Percentiles rank a stretch among this genome's conserved stretches.
These are phyloP conservation scores for Termitomyces sp. DNA, from an alignment of 768 basidiomycete species.

Conservation along the genomic window DNA sequence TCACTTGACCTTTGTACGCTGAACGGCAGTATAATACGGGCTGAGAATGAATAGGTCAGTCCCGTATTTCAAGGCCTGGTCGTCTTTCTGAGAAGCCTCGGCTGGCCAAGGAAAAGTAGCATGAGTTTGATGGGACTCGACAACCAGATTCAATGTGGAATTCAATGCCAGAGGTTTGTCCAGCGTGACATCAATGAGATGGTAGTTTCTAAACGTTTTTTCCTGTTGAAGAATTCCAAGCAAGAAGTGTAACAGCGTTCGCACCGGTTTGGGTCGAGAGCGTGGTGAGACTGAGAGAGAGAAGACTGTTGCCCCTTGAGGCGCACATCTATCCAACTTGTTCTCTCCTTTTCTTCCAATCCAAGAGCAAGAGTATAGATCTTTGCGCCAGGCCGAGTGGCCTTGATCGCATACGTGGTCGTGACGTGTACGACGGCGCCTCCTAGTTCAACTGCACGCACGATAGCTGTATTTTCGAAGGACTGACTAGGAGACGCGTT, in stretches of 20 bases:
- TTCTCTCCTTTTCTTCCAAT: constrained; percentile 54
- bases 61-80: constrained; percentile 74
- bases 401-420: constrained; percentile 82
- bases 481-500: constrained; percentile 36
- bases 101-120: constrained; percentile 73
- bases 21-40: constrained; percentile 74
- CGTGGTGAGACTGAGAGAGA: constrained; percentile 46
- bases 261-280: constrained; percentile 46
- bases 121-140: constrained; percentile 77
- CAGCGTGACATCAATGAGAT: constrained; percentile 57
- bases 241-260: constrained; percentile 15
- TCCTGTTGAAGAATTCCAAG: constrained; percentile 1
- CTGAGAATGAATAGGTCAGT: constrained; percentile 78
- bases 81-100: constrained; percentile 65
- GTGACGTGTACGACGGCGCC: constrained; percentile 85
- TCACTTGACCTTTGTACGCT: constrained; percentile 85
- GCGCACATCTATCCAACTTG: constrained; percentile 76
- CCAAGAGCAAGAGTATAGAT: constrained; percentile 67
- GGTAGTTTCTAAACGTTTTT: constrained; percentile 29
- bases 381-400: constrained; percentile 53
- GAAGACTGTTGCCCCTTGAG: constrained; percentile 62
- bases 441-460: constrained; percentile 84
- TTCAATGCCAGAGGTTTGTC: constrained; percentile 55
- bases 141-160: constrained; percentile 65
- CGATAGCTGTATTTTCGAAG: constrained; percentile 87